Evolutionary conservation across 1,284 basidiomycete genomes (phyloP), one percentile per base, ranked within the genome.

Genomic region (Leccinum proliferum): DNA sequence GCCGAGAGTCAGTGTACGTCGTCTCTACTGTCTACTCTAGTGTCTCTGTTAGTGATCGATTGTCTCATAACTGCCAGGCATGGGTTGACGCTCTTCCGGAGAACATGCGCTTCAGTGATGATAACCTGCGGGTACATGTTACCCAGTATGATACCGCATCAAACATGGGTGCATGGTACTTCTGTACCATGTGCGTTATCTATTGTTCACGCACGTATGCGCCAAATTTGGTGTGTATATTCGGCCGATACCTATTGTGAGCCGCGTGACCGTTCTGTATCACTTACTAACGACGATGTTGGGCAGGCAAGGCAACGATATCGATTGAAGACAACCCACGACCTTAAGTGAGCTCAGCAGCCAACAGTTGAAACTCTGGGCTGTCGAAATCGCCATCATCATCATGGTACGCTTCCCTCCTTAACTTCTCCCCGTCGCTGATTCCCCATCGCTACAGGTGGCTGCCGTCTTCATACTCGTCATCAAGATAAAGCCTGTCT

Each of bases 91-190:
- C 82, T 37, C 79, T 92, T 18, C 83, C 90, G 9, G 83, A 86
- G 48, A 81, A 87, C 67, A 80, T 92, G 46, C 83, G 80, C 12
- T 92, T 89, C 69, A 85, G 81, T 39, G 82, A 86, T 59, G 83
- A 87, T 66, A 89, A 80, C 69, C 71, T 90, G 18, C 77, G 81
- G 67, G 81, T 85, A n/a, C 89, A 39, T 67, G 76, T 84, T 66
- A 81, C 83, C 9, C 88, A 90, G 82, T 87, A 90, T 68, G 88
- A 89, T 69, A 90, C 89, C 10, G 82, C 83, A 66, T 87, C 87
- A 4, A 91, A 88, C 67, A 83, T 80, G 18, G 86, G 88, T 57
- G 88, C 89, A 10, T 92, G 90, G 90, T 87, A 85, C 67, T 92
- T 83, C 74, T 88, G 83, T 66, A 80, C 80, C 70, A 87, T 90